Evolutionary conservation across 2,329 filamentous ascomycete genomes (phyloP).

Genomic region (Alternaria conjuncta): DNA sequence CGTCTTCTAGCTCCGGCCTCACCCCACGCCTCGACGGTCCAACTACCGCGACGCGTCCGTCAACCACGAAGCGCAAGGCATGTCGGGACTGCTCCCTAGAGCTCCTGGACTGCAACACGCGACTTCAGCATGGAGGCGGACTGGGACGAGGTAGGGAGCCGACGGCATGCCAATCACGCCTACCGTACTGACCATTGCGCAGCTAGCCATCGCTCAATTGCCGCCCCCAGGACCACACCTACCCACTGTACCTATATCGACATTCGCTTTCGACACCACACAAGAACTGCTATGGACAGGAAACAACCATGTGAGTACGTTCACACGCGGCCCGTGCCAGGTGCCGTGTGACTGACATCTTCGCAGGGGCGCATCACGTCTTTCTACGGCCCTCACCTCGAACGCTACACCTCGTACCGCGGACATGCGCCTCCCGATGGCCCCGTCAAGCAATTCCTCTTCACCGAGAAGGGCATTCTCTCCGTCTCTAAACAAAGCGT

Average conservation of each 20-base stretch:
- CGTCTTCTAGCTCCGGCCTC: constrained; percentile 31
- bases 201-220: constrained; percentile 83
- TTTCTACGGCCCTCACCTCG: constrained; percentile 84
- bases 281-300: constrained; percentile 94
- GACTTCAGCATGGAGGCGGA: constrained; percentile 57
- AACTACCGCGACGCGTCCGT: constrained; percentile 24
- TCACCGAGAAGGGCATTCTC: constrained; percentile 89
- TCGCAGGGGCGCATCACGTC: constrained; percentile 85
- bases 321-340: background rate
- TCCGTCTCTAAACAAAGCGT: constrained; percentile 82
- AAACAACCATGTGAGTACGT: constrained; percentile 77
- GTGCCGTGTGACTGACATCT: constrained; percentile 13
- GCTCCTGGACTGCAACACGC: constrained; percentile 28
- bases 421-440: constrained; percentile 77
- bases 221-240: constrained; percentile 74
- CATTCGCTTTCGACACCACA: constrained; percentile 85
- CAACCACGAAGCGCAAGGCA: constrained; percentile 31
- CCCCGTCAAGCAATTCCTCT: constrained; percentile 82
- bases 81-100: constrained; percentile 28
- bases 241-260: constrained; percentile 73
- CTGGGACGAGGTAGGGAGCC: constrained; percentile 55
- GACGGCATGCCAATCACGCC: background rate
- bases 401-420: constrained; percentile 88
- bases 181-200: constrained; percentile 26
- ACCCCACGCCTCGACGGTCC: constrained; percentile 20